Evolutionary conservation across 192 early-diverging fungal species (phyloP).

Genomic region (Irineochytrium annulatum): DNA sequence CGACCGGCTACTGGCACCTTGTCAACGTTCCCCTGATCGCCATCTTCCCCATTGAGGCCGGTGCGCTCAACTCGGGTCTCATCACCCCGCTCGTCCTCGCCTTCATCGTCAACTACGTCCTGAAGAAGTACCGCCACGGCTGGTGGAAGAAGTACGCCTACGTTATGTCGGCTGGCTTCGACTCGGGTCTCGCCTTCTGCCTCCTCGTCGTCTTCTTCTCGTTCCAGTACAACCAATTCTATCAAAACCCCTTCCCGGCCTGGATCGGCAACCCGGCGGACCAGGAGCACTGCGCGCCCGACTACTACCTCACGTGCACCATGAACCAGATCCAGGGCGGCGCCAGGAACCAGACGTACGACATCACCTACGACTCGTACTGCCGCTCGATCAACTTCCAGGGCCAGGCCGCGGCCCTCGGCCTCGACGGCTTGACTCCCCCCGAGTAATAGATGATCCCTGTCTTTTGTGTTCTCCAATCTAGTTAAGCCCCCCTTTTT

Average conservation of each 20-base stretch:
- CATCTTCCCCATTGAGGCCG: slow-evolving; percentile 1
- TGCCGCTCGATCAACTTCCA: not conserved
- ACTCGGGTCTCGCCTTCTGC: slow-evolving; percentile 49
- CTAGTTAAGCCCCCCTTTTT: no score
- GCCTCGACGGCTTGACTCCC: no score
- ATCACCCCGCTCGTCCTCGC: slow-evolving; percentile 19
- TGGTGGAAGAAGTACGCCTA: slow-evolving; percentile 70
- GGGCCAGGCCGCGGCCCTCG: not conserved
- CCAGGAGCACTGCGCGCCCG: not conserved
- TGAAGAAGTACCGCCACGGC: slow-evolving; percentile 5
- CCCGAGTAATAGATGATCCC: no score
- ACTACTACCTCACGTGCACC: slow-evolving; percentile 1
- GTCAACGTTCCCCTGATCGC: slow-evolving; percentile 20
- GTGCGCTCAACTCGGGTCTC: not conserved
- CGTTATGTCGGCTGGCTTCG: slow-evolving; percentile 55
- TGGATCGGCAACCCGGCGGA: slow-evolving; percentile 21
- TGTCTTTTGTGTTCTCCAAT: no score
- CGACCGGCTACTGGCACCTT: slow-evolving; percentile 1
- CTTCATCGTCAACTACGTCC: slow-evolving; percentile 8
- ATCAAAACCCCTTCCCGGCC: no score
- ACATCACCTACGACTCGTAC: no score
- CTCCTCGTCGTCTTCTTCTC: slow-evolving; percentile 20
- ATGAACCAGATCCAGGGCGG: no score
- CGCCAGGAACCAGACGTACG: no score
- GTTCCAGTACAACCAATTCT: not conserved